These are phyloP conservation scores for Penicillium crustosum DNA, from an alignment of 2,329 filamentous ascomycete species.

Conservation along the genomic window DNA sequence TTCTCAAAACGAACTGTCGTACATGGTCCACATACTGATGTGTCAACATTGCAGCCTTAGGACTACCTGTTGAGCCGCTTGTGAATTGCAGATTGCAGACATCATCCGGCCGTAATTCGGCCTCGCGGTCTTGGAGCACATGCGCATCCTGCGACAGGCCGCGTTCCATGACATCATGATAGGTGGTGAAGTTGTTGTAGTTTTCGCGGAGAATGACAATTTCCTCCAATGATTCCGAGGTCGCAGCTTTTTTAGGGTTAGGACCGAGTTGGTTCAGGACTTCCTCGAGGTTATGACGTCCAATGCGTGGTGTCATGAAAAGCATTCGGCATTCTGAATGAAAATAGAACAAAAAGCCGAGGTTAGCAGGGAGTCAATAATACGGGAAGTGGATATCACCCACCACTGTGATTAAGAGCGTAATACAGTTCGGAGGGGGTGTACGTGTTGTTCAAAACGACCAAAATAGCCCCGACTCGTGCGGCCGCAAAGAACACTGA, in stretches of 20 bases:
- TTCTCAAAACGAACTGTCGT: not conserved
- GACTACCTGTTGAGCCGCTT: conserved; percentile 69
- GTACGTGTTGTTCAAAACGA: conserved; percentile 81
- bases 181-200: conserved; percentile 57
- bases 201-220: conserved; percentile 63
- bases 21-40: conserved; percentile 54
- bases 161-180: conserved; percentile 57
- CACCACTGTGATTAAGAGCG: conserved; percentile 69
- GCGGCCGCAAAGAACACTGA: conserved; percentile 72
- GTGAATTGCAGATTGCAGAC: conserved; percentile 76
- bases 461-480: conserved; percentile 65
- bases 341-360: not conserved
- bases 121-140: conserved; percentile 54
- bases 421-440: conserved; percentile 71
- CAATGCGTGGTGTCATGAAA: conserved; percentile 70
- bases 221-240: conserved; percentile 44
- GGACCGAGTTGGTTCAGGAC: conserved; percentile 57
- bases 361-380: conserved; percentile 1
- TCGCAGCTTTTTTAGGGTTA: conserved; percentile 30
- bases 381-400: conserved; percentile 21
- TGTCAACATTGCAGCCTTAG: conserved; percentile 73
- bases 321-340: conserved; percentile 65
- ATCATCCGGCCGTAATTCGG: conserved; percentile 61
- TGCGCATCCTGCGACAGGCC: conserved; percentile 53
- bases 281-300: conserved; percentile 61